Base-by-base conservation (phyloP, 768 basidiomycete species). In the Cystofilobasidium bisporidii region DNA sequence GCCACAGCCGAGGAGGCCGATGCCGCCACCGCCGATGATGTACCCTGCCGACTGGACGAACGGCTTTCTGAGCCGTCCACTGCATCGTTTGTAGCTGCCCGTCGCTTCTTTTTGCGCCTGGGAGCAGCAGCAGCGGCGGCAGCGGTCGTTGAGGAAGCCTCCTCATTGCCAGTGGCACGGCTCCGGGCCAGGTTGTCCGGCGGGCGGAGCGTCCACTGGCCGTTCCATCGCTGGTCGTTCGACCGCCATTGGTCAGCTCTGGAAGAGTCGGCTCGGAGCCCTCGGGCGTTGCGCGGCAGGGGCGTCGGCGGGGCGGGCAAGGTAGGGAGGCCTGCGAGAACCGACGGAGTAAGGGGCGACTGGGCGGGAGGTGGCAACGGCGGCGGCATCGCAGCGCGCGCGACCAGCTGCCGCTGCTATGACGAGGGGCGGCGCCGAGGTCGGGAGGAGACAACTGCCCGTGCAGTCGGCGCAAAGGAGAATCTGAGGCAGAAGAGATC, bases 201-300 rank as follows among this genome's bases (percentile, higher is more conserved):
- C 30, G 53, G 53, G 3, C 53, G 53, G 10, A 56, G 53, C 53
- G 53, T 56, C 53, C 53, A 56, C 30, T 56, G 53, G 30, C 53
- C 53, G 53, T 56, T 56, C 53, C 53, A 56, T 26, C 53, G 53
- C 53, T 56, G 53, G 18, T 56, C 53, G 28, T 18, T 32, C 30
- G 53, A 56, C 28, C 12, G 30, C 53, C 53, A 56, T 30, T 32
- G 26, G 5, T 32, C 53, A 4, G 26, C 17, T 4, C 15, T 2
- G 3, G 30, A 32, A 26, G 53, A 56, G 53, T 56, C 53, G 15
- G 53, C 53, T 2, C 53, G 26, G 2, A 56, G 30, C 28, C 53
- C 53, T 4, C 53, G 28, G 2, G 53, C 11, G 28, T 56, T 56
- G 53, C 53, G 53, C 28, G 53, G 53, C n/a, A 30, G 28, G 5